A percentile compares a stretch with the other conserved stretches of the same genome.
Evolutionary conservation across 768 basidiomycete genomes (phyloP).

Genomic region (Serendipita sp.): DNA sequence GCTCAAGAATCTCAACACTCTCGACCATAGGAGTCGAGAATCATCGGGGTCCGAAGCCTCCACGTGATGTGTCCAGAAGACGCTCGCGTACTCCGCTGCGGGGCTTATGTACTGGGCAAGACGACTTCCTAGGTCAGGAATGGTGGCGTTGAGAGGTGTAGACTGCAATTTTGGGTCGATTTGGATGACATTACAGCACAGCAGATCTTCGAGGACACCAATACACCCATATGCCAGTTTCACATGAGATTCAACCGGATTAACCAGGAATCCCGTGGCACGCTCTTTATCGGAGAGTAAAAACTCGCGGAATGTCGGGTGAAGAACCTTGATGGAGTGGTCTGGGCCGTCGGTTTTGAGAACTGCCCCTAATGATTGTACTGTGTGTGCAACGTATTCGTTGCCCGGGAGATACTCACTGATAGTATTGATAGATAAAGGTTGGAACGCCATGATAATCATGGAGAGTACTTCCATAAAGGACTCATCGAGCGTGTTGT

Average conservation of each 20-base stretch:
- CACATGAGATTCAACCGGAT: background rate
- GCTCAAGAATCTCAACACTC: background rate
- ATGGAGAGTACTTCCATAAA: background rate
- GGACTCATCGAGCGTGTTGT: background rate
- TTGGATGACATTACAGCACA: background rate
- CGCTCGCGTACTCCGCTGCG: background rate
- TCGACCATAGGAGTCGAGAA: background rate
- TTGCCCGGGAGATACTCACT: background rate
- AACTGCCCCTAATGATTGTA: background rate
- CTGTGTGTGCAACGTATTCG: background rate
- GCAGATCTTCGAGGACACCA: background rate
- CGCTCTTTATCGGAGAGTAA: background rate
- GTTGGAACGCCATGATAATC: background rate
- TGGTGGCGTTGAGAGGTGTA: background rate
- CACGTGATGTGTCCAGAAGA: background rate
- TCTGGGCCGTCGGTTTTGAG: background rate
- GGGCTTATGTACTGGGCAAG: background rate
- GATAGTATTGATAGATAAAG: background rate
- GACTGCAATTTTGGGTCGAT: background rate
- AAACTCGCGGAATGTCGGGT: conserved; percentile 1
- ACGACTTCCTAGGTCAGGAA: background rate
- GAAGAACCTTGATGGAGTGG: background rate
- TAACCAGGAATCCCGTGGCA: background rate
- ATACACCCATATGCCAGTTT: background rate
- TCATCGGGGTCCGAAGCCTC: background rate